These are phyloP conservation scores for Uncinocarpus reesii DNA, from an alignment of 2,329 filamentous ascomycete species.

Conservation along the genomic window DNA sequence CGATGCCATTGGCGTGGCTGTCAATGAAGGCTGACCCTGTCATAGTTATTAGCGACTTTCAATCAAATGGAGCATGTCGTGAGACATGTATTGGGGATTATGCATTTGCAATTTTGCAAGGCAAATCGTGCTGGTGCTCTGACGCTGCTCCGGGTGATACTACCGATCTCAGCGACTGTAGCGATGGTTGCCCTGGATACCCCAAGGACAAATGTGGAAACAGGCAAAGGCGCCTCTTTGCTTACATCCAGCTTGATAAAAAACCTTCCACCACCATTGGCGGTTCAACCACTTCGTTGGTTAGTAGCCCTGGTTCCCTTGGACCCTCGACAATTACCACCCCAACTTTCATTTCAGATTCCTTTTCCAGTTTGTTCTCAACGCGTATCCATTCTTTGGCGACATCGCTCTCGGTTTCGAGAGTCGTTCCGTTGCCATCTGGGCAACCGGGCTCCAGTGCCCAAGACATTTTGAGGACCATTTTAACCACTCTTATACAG, in stretches of 20 bases:
- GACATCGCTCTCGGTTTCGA: constrained; percentile 5
- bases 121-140: constrained; percentile 42
- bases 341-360: constrained; percentile 4
- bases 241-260: constrained; percentile 33
- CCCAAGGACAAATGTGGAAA: constrained; percentile 39
- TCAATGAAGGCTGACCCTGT: background rate
- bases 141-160: constrained; percentile 35
- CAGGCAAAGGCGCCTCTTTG: constrained; percentile 31
- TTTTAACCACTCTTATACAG: constrained; percentile 11
- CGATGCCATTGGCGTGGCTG: background rate
- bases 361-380: constrained; percentile 1
- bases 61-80: constrained; percentile 39
- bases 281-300: constrained; percentile 15
- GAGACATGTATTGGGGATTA: constrained; percentile 32
- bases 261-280: constrained; percentile 23
- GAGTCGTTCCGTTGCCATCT: constrained; percentile 1
- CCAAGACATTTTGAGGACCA: constrained; percentile 4
- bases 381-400: constrained; percentile 5
- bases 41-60: constrained; percentile 32
- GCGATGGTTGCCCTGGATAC: constrained; percentile 38
- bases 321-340: constrained; percentile 4
- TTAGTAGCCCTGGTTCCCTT: constrained; percentile 15
- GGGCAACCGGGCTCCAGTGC: constrained; percentile 1
- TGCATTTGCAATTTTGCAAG: constrained; percentile 39
- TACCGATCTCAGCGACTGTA: constrained; percentile 30